Evolutionary conservation across 768 basidiomycete species (phyloP), one percentile per base, ranked within the genome.

Genomic region (Lactifluus volemus): DNA sequence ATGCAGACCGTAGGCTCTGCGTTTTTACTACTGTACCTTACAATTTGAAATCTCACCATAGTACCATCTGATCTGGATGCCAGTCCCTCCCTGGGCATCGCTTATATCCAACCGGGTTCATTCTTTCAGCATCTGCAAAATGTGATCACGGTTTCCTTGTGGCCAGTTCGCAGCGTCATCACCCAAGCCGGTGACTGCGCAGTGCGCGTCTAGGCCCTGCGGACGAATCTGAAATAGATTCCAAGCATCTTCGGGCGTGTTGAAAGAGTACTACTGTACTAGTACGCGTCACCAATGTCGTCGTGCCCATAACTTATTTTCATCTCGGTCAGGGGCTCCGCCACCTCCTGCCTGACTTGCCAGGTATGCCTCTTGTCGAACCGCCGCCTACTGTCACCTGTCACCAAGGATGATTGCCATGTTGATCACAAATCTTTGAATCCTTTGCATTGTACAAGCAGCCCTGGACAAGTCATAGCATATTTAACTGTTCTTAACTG

Each of bases 41-140:
- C 36, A 15, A 25, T 5, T n/a, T 34, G 38, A 38, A 14, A 21
- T 5, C 25, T 48, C 25, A 15, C 21, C 12, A 21, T n/a, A n/a
- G n/a, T n/a, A n/a, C 15, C 30, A 5, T 44, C 32, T 32, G 42
- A 45, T 15, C 53, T 12, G 8, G 54, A 44, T 19, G 53, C 29
- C 8, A 32, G 11, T n/a, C 5, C 92, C 94, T 0, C 80, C 94
- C 39, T 87, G 89, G 79, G 88, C 89, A 0, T 85, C 92, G 1
- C 69, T 90, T 15, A 34, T 70, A 79, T 1, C 91, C 89, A 7
- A 73, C 95, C 47, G 56, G 89, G 49, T 88, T 93, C 44, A 93
- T 92, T 3, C 82, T 87, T 67, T 60, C 25, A 25, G 25, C n/a
- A n/a, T n/a, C n/a, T 95, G 8, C 93, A 98, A 70, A 79, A 84